Conservation (phyloP, 2,329 filamentous ascomycete species). For the Pyricularia grisea region DNA sequence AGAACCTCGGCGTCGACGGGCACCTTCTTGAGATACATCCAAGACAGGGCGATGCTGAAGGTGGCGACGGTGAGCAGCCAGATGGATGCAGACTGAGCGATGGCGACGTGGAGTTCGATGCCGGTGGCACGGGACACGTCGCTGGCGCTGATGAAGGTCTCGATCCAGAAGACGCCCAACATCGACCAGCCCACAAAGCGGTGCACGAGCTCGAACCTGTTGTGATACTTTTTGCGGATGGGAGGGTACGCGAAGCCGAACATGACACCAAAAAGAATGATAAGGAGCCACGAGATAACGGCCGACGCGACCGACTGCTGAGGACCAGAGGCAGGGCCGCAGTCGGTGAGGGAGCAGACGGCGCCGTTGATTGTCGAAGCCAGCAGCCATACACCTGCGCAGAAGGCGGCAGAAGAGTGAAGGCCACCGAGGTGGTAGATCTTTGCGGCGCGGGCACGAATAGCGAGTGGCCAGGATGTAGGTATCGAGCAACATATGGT, state of each 20-base stretch:
- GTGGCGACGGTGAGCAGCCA: slow-evolving; percentile 52
- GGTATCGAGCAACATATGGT: slow-evolving; percentile 10
- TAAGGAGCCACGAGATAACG: slow-evolving; percentile 42
- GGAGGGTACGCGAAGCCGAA: slow-evolving; percentile 52
- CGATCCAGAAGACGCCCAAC: slow-evolving; percentile 28
- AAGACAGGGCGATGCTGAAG: slow-evolving; percentile 46
- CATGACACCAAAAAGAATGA: slow-evolving; percentile 50
- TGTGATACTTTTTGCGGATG: slow-evolving; percentile 55
- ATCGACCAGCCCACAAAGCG: slow-evolving; percentile 63
- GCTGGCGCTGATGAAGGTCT: slow-evolving; percentile 17
- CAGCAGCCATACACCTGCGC: slow-evolving; percentile 35
- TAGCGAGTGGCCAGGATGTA: slow-evolving; percentile 30
- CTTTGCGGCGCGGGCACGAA: slow-evolving; percentile 35
- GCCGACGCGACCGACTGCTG: slow-evolving; percentile 19
- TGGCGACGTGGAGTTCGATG: slow-evolving; percentile 8
- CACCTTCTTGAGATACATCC: slow-evolving; percentile 50
- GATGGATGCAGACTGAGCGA: slow-evolving; percentile 28
- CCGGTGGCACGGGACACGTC: slow-evolving; percentile 9
- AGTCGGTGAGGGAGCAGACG: slow-evolving; percentile 15
- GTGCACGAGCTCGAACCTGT: slow-evolving; percentile 62
- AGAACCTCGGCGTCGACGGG: slow-evolving; percentile 44
- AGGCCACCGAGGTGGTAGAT: slow-evolving; percentile 42
- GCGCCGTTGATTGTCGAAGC: slow-evolving; percentile 26
- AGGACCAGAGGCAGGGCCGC: slow-evolving; percentile 6
- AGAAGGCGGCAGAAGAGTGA: slow-evolving; percentile 38